Percentiles rank a stretch among this genome's conserved stretches.
Conservation (phyloP, 306 rosid species). For the Malus orientalis region DNA sequence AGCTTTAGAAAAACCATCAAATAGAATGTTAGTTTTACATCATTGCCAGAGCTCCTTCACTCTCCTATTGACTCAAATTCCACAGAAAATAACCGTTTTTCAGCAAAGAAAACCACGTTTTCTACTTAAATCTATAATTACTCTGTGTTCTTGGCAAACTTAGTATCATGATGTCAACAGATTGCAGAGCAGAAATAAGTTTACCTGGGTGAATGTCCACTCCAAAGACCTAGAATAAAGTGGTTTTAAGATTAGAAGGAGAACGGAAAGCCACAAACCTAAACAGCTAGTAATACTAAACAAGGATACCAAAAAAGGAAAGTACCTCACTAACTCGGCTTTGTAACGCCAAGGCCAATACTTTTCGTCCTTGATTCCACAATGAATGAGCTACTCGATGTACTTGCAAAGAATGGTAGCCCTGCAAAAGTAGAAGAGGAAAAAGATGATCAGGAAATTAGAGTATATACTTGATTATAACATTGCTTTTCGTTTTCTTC, state of each 20-base stretch:
- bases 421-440: slow-evolving; percentile 33
- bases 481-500: not conserved
- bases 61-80: slow-evolving; percentile 3
- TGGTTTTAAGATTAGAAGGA: slow-evolving; percentile 7
- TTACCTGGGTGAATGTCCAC: slow-evolving; percentile 94
- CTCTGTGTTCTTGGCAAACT: not conserved
- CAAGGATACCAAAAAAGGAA: slow-evolving; percentile 7
- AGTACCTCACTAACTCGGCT: slow-evolving; percentile 85
- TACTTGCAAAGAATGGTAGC: slow-evolving; percentile 84
- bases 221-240: slow-evolving; percentile 68
- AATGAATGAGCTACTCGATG: slow-evolving; percentile 71
- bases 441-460: not conserved
- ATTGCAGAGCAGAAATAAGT: slow-evolving; percentile 16
- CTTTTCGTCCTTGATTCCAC: slow-evolving; percentile 74
- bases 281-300: not conserved
- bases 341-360: slow-evolving; percentile 81
- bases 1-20: slow-evolving; percentile 37
- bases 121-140: not conserved
- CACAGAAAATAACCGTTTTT: slow-evolving; percentile 8
- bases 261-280: not conserved
- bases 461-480: not conserved
- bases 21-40: slow-evolving; percentile 14
- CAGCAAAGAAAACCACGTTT: slow-evolving; percentile 8
- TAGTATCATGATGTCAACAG: not conserved
- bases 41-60: slow-evolving; percentile 14